Conservation (phyloP, 73 alveolate species). For the Paramecium primaurelia region DNA sequence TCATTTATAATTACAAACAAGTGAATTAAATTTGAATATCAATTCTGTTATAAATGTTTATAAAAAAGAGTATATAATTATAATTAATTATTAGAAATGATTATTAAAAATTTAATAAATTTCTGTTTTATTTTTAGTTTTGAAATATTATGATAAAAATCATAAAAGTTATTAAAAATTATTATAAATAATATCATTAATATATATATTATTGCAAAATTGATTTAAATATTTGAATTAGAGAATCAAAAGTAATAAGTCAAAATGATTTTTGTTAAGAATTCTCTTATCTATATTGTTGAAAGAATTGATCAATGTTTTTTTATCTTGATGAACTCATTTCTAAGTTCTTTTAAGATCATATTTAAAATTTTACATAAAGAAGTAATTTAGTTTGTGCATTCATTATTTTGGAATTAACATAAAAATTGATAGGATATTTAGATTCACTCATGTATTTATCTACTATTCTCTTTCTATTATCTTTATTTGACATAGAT, state of each 20-base stretch:
- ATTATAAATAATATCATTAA: too few relatives aligned
- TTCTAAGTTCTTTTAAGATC: background rate
- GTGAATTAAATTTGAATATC: background rate
- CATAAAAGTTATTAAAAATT: too few relatives aligned
- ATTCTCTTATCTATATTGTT: background rate
- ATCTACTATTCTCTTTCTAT: background rate
- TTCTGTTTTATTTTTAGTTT: too few relatives aligned
- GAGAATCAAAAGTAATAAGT: background rate
- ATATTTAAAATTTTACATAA: background rate
- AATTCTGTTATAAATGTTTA: background rate
- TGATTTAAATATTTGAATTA: too few relatives aligned
- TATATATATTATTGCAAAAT: too few relatives aligned
- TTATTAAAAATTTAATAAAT: too few relatives aligned
- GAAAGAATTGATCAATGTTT: background rate
- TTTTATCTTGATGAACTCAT: background rate
- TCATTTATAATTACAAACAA: too few relatives aligned
- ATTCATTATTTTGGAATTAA: background rate
- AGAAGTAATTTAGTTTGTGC: background rate
- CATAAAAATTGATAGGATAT: background rate
- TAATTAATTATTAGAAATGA: too few relatives aligned
- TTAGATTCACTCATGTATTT: background rate
- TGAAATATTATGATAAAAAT: too few relatives aligned
- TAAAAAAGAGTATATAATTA: too few relatives aligned
- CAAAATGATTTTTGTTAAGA: background rate
- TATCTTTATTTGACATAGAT: background rate